Conservation (phyloP, 2,329 filamentous ascomycete genomes). For the Ophiostoma triangulosporum region DNA sequence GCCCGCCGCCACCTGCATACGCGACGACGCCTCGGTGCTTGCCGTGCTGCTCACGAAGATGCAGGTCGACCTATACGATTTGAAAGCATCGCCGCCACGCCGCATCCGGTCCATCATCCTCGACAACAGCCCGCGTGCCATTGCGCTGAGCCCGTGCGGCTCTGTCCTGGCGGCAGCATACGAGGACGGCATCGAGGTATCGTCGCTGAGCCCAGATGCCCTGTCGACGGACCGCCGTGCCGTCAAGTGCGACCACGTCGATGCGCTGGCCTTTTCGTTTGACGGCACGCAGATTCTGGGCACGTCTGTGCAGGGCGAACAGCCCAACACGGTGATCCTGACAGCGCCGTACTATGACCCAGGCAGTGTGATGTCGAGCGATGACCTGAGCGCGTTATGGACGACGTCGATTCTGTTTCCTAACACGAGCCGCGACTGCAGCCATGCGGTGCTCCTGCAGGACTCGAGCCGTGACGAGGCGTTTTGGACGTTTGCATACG, state of each 20-base stretch:
- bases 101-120: conserved; percentile 63
- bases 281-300: conserved; percentile 69
- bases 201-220: conserved; percentile 53
- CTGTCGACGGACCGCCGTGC: conserved; percentile 55
- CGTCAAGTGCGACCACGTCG: conserved; percentile 66
- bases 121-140: conserved; percentile 63
- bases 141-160: conserved; percentile 69
- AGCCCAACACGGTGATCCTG: conserved; percentile 59
- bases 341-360: conserved; percentile 71
- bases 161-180: conserved; percentile 75
- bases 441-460: conserved; percentile 59
- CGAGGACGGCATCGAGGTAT: conserved; percentile 78
- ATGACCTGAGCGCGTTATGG: conserved; percentile 64
- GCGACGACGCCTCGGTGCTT: conserved; percentile 62
- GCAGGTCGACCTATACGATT: conserved; percentile 74
- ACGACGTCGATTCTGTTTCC: conserved; percentile 77
- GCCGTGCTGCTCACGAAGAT: conserved; percentile 72
- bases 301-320: conserved; percentile 51
- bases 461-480: conserved; percentile 49
- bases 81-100: conserved; percentile 49
- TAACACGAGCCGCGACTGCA: conserved; percentile 66
- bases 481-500: conserved; percentile 66
- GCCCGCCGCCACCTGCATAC: conserved; percentile 63
- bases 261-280: conserved; percentile 59
- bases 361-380: conserved; percentile 49